Evolutionary conservation across 208 protist genomes (phyloP).

Genomic region (Leptomonas pyrrhocoris): DNA sequence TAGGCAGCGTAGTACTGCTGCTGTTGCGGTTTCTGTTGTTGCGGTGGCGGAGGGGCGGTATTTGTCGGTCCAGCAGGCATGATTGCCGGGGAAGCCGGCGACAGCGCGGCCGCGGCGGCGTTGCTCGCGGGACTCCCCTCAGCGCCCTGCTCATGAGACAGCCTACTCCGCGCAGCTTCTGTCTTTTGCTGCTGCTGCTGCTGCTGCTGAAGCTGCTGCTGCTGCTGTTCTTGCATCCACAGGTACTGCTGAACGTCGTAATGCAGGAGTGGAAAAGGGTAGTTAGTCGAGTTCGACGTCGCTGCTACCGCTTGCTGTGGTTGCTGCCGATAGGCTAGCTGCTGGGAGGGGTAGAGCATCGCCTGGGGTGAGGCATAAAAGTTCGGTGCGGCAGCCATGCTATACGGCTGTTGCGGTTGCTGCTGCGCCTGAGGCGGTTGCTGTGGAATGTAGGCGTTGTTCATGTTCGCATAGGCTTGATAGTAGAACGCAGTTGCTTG

Average conservation of each 20-base stretch:
- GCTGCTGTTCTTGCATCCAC: slow-evolving; percentile 31
- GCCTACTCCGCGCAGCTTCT: not conserved
- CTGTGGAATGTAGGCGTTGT: slow-evolving; percentile 4
- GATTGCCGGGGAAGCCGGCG: not conserved
- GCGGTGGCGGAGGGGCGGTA: slow-evolving; percentile 2
- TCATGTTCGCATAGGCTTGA: slow-evolving; percentile 23
- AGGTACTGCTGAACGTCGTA: slow-evolving; percentile 36
- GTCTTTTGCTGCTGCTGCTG: slow-evolving; percentile 14
- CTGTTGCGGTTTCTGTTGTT: slow-evolving; percentile 30
- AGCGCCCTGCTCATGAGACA: not conserved
- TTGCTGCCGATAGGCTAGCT: slow-evolving; percentile 7
- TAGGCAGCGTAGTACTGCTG: slow-evolving; percentile 22
- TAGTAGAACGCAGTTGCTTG: slow-evolving; percentile 25
- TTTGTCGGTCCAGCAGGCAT: not conserved
- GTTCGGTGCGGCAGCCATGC: not conserved
- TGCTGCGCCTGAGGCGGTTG: slow-evolving; percentile 1
- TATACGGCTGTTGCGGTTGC: slow-evolving; percentile 6
- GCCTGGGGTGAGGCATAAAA: not conserved
- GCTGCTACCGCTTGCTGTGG: not conserved
- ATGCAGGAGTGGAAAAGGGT: slow-evolving; percentile 18
- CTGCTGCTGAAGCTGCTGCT: slow-evolving; percentile 31
- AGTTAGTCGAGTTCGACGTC: slow-evolving; percentile 8
- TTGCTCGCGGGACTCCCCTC: slow-evolving; percentile 1
- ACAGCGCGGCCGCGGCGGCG: not conserved
- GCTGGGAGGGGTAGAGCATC: slow-evolving; percentile 1